phyloP scores from a whole-genome alignment of 441 rosid genomes.

The Euphorbia corollata region DNA sequence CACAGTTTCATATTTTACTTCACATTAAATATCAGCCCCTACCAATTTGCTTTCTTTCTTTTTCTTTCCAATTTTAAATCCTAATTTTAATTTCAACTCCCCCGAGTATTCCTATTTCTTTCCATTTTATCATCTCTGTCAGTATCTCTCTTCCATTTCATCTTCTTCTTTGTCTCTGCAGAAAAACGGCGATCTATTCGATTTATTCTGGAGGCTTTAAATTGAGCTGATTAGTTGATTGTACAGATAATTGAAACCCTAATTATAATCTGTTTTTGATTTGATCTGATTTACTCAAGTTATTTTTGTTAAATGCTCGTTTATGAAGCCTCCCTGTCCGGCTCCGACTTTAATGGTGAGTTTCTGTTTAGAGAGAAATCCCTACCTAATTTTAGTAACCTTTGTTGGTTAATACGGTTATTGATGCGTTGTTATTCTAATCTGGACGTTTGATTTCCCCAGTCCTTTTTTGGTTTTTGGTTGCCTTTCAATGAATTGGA shows the following conservation, averaged over 20 bases:
- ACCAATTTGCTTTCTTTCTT: neutral
- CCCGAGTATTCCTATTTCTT: neutral
- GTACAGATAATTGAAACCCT: constrained; percentile 14
- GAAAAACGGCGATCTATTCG: constrained; percentile 13
- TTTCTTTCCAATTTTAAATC: neutral
- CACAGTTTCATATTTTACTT: neutral
- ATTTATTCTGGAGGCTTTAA: neutral
- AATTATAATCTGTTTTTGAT: constrained; percentile 8
- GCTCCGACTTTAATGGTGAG: constrained; percentile 33
- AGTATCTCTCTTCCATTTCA: neutral
- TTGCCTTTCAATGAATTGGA: constrained; percentile 1
- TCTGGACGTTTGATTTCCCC: neutral
- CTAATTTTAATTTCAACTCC: neutral
- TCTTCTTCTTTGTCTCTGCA: neutral
- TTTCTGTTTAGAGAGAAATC: constrained; percentile 6
- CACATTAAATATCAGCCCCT: constrained; percentile 1
- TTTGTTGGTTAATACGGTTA: constrained; percentile 6
- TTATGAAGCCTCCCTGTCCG: constrained; percentile 49
- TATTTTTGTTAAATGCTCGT: constrained; percentile 24
- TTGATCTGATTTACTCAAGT: neutral
- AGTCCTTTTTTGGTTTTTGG: neutral
- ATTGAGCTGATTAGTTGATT: neutral
- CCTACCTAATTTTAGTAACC: constrained; percentile 14
- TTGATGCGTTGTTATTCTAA: neutral
- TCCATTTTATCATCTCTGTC: neutral